phyloP scores from a whole-genome alignment of 2,329 filamentous ascomycete genomes.

The Fusarium goolgardi region DNA sequence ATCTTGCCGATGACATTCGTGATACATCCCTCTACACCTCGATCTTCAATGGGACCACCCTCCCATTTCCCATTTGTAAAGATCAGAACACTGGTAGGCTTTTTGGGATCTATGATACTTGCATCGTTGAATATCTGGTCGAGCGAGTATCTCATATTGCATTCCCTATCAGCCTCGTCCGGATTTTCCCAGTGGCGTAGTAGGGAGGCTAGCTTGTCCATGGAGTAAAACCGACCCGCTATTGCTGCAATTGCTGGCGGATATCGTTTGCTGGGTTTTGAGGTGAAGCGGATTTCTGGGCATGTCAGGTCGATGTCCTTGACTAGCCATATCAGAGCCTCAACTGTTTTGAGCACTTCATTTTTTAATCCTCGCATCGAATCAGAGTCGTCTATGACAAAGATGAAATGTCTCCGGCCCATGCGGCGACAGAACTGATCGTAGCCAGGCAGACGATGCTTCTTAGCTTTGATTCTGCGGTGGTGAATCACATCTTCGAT shows the following conservation, averaged over 20 bases:
- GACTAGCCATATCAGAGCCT: slow-evolving; percentile 15
- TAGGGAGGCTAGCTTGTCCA: background rate
- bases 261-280: background rate
- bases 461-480: background rate
- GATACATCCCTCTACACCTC: slow-evolving; percentile 6
- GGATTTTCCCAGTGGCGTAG: background rate
- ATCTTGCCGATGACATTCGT: slow-evolving; percentile 1
- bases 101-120: background rate
- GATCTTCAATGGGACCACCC: fast-evolving
- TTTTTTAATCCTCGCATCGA: background rate
- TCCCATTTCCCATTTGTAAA: slow-evolving; percentile 30
- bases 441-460: slow-evolving; percentile 8
- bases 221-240: background rate
- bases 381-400: slow-evolving; percentile 31
- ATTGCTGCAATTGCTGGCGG: background rate
- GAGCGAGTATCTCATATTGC: slow-evolving; percentile 22
- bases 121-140: slow-evolving; percentile 4
- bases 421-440: background rate
- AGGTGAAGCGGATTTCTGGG: slow-evolving; percentile 26
- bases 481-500: background rate
- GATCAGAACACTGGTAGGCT: slow-evolving; percentile 21
- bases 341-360: background rate
- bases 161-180: background rate
- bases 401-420: slow-evolving; percentile 16
- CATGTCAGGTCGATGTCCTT: slow-evolving; percentile 1